Evolutionary conservation across 2,329 filamentous ascomycete genomes (phyloP).

Genomic region (Cercospora zeina): DNA sequence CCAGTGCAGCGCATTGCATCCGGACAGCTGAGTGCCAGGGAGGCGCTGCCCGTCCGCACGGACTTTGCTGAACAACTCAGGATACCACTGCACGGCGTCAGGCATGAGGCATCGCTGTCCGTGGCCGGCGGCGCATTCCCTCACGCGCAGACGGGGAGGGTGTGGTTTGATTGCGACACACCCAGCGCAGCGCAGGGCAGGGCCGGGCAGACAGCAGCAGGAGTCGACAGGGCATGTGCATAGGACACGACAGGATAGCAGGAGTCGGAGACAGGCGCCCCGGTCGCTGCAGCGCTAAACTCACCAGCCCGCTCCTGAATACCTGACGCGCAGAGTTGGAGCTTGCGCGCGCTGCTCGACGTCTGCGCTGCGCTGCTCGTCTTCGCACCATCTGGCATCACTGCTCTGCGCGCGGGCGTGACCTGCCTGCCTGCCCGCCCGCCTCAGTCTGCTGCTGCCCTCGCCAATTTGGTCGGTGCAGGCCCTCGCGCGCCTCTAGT

Average conservation of each 20-base stretch:
- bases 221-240: no score
- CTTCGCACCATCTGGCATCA: slow-evolving; percentile 25
- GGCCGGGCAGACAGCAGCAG: background rate
- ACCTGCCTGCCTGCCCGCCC: slow-evolving; percentile 27
- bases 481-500: slow-evolving; percentile 32
- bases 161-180: slow-evolving; percentile 30
- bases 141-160: slow-evolving; percentile 1
- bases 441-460: background rate
- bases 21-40: no score
- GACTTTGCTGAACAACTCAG: no score
- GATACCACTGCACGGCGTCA: background rate
- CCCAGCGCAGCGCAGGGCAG: slow-evolving; percentile 6
- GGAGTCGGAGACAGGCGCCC: no score
- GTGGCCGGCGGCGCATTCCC: slow-evolving; percentile 10
- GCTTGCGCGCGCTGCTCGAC: slow-evolving; percentile 18
- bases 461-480: slow-evolving; percentile 28
- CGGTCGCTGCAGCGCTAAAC: background rate
- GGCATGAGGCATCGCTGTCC: background rate
- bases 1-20: background rate
- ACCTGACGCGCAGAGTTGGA: slow-evolving; percentile 27
- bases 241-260: no score
- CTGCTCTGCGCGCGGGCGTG: slow-evolving; percentile 20
- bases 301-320: slow-evolving; percentile 15
- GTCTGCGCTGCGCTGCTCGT: slow-evolving; percentile 16
- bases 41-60: no score